Evolutionary conservation across 495 filamentous ascomycete species (phyloP).

Genomic region (Annulohypoxylon maeteangense): DNA sequence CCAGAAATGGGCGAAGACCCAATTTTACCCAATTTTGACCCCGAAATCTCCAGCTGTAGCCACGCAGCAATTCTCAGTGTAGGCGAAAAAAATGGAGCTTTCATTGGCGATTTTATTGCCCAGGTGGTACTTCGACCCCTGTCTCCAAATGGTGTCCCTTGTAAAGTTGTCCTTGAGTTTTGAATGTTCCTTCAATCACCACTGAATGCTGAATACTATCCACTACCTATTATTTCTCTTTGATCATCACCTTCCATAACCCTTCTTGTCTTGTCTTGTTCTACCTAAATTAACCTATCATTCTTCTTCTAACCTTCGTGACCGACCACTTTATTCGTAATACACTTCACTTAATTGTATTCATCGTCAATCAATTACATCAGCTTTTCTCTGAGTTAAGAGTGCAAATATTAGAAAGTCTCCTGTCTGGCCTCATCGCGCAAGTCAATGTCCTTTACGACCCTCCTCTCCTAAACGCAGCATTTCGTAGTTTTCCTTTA

Average conservation of each 20-base stretch:
- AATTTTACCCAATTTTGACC: slow-evolving; percentile 12
- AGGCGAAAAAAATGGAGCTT: slow-evolving; percentile 11
- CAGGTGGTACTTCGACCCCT: slow-evolving; percentile 4
- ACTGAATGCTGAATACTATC: too few species aligned
- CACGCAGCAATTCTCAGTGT: slow-evolving; percentile 12
- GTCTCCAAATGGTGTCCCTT: slow-evolving; percentile 11
- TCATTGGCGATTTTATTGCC: neutral
- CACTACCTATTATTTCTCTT: slow-evolving; percentile 16
- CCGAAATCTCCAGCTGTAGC: slow-evolving; percentile 33
- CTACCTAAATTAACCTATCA: slow-evolving; percentile 11
- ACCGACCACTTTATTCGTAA: slow-evolving; percentile 35
- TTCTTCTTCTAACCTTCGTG: slow-evolving; percentile 28
- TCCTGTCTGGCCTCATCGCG: slow-evolving; percentile 8
- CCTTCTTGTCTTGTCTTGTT: slow-evolving; percentile 31
- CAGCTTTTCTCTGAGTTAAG: slow-evolving; percentile 2
- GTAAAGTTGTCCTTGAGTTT: slow-evolving; percentile 11
- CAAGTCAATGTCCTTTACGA: slow-evolving; percentile 25
- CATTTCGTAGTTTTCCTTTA: slow-evolving; percentile 38
- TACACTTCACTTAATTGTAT: slow-evolving; percentile 41
- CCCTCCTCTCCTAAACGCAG: slow-evolving; percentile 30
- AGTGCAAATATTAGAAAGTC: slow-evolving; percentile 25
- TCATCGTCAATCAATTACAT: slow-evolving; percentile 31
- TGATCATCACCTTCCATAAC: slow-evolving; percentile 38
- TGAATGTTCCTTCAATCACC: too few species aligned
- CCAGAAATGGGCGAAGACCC: slow-evolving; percentile 15